phyloP scores from a whole-genome alignment of 192 early-diverging fungal genomes.

The Haplosporangium gracile region DNA sequence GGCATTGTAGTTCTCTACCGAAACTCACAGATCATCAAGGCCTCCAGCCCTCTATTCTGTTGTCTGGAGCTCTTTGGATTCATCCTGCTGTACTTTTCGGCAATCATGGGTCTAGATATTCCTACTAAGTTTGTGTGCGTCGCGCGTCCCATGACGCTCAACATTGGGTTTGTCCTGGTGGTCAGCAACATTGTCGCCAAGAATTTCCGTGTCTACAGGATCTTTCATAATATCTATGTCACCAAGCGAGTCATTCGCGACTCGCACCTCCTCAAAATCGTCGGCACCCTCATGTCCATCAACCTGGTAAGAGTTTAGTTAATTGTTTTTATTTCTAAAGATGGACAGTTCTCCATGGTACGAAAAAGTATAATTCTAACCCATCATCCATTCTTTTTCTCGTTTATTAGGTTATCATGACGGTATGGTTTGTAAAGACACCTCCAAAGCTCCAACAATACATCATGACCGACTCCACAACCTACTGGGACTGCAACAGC shows the following conservation, averaged over 20 bases:
- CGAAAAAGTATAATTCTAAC: background rate
- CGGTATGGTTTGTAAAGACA: conserved; percentile 35
- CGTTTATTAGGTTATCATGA: conserved; percentile 43
- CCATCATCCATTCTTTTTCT: background rate
- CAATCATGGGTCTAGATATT: conserved; percentile 47
- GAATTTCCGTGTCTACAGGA: conserved; percentile 59
- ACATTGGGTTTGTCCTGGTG: conserved; percentile 57
- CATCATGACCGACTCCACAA: conserved; percentile 30
- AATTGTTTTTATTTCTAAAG: conserved; percentile 2
- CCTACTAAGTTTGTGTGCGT: conserved; percentile 42
- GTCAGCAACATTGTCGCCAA: conserved; percentile 66
- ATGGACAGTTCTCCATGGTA: no score
- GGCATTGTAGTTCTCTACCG: conserved; percentile 53
- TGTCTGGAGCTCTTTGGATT: conserved; percentile 60
- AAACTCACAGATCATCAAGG: conserved; percentile 56
- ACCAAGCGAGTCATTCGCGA: conserved; percentile 49
- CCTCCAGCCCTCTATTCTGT: conserved; percentile 62
- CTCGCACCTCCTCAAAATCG: conserved; percentile 47
- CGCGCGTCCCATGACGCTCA: conserved; percentile 45
- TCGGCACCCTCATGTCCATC: conserved; percentile 38
- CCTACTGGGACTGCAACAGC: conserved; percentile 31
- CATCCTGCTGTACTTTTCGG: conserved; percentile 38
- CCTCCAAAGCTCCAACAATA: conserved; percentile 25
- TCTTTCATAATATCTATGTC: conserved; percentile 58
- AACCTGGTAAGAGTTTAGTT: conserved; percentile 43